These are phyloP conservation scores for Clavispora carvajalis DNA, from an alignment of 805 yeast genomes.

Conservation along the genomic window DNA sequence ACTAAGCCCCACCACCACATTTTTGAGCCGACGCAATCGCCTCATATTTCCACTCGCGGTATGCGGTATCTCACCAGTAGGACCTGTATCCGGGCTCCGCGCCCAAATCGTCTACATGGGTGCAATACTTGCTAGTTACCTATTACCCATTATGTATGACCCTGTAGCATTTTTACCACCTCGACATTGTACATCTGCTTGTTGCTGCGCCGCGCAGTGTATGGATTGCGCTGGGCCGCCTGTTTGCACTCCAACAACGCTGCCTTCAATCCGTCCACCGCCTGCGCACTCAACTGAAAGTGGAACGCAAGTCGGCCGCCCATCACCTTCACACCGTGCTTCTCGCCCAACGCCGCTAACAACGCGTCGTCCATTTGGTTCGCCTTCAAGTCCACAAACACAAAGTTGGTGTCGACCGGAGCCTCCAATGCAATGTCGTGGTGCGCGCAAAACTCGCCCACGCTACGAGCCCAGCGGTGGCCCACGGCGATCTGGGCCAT, in stretches of 20 bases:
- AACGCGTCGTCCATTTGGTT: slow-evolving; percentile 54
- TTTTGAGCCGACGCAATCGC: too few relatives aligned
- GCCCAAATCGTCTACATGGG: background rate
- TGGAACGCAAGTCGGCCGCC: slow-evolving; percentile 82
- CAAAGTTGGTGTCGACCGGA: slow-evolving; percentile 85
- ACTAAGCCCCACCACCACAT: too few relatives aligned
- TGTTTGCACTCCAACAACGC: slow-evolving; percentile 55
- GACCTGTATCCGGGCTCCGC: too few relatives aligned
- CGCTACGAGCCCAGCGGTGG: slow-evolving; percentile 48
- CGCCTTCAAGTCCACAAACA: slow-evolving; percentile 57
- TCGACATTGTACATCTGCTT: slow-evolving; percentile 8
- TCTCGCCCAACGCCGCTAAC: slow-evolving; percentile 49
- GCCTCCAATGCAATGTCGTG: slow-evolving; percentile 55
- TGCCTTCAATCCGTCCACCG: slow-evolving; percentile 35
- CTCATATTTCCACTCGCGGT: too few relatives aligned
- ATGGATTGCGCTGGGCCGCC: slow-evolving; percentile 51
- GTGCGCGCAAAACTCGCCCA: slow-evolving; percentile 48
- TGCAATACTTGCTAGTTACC: too few relatives aligned
- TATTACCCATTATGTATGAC: background rate
- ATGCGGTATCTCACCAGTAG: too few relatives aligned
- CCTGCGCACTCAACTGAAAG: slow-evolving; percentile 34
- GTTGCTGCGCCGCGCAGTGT: slow-evolving; percentile 6
- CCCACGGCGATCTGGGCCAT: slow-evolving; percentile 50
- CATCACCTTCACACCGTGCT: slow-evolving; percentile 58
- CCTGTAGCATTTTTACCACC: slow-evolving; percentile 3